Base-by-base conservation (phyloP, 805 yeast genomes). In the Diddensiella caesifluorescens region DNA sequence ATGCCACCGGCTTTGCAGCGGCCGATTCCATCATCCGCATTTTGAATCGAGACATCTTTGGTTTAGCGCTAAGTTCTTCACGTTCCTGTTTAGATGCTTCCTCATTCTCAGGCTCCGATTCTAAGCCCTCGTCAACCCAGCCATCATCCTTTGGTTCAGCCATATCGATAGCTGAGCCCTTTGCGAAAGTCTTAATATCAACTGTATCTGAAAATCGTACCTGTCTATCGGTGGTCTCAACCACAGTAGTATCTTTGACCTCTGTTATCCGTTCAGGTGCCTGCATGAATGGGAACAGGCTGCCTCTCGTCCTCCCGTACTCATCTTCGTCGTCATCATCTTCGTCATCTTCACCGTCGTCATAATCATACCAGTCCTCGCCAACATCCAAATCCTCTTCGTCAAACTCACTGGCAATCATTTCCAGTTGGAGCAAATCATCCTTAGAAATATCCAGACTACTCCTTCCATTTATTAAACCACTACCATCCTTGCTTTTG, bases 101-200 rank as follows among this genome's bases (percentile, higher is more conserved):
- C n/a, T n/a, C n/a, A n/a, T n/a, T n/a, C n/a, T n/a, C n/a, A n/a
- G n/a, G n/a, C n/a, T n/a, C n/a, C n/a, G n/a, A n/a, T n/a, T n/a
- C n/a, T n/a, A n/a, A n/a, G n/a, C n/a, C n/a, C n/a, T n/a, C n/a
- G n/a, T n/a, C n/a, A n/a, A n/a, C n/a, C n/a, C n/a, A n/a, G n/a
- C n/a, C n/a, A n/a, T n/a, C n/a, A n/a, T n/a, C n/a, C n/a, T n/a
- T n/a, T n/a, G n/a, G n/a, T n/a, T n/a, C n/a, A n/a, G n/a, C n/a
- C 9, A 12, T 12, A 25, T 9, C 12, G 12, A 25, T 12, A 25
- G 27, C 12, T 9, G 27, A 25, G 27, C 32, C 32, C 16, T 7
- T 34, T 22, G 75, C 82, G 36, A 81, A 68, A 43, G 77, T 78
- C 47, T 78, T 79, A 7, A 82, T 71, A 34, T 78, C 74, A 23